Evolutionary conservation across 1,284 basidiomycete species (phyloP), one percentile per base, ranked within the genome.

Genomic region (Apiotrichum porosum): DNA sequence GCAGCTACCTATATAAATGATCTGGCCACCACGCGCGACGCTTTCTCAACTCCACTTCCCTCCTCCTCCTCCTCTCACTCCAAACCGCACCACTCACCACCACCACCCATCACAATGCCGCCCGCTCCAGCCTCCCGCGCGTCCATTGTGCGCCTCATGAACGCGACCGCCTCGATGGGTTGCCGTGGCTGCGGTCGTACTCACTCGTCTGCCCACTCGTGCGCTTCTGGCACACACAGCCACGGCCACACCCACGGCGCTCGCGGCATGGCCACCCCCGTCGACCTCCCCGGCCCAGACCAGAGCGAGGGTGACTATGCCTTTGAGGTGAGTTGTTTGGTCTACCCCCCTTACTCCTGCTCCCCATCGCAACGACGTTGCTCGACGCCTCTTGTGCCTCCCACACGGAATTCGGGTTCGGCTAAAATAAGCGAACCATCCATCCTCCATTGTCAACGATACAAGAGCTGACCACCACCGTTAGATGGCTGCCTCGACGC

Each of bases 401-500:
- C n/a, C n/a, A n/a, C n/a, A n/a, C n/a, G n/a, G n/a, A n/a, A n/a
- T n/a, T n/a, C n/a, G n/a, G n/a, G n/a, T n/a, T n/a, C n/a, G n/a
- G n/a, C n/a, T n/a, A n/a, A n/a, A 37, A 33, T 37, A 28, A 37
- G 31, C 46, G 32, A 22, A 41, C 15, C 3, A 30, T 3, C 21
- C 17, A 21, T 10, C n/a, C 14, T 21, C 40, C 31, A 30, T n/a
- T n/a, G n/a, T n/a, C n/a, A n/a, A n/a, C n/a, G n/a, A n/a, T n/a
- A n/a, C n/a, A n/a, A n/a, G n/a, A n/a, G n/a, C 49, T 54, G 39
- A 62, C 33, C 45, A n/a, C 6, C 32, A 21, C 6, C 12, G 15
- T 17, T 60, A 90, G 87, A 84, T 97, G 51, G 88, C 92, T 12
- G 92, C 93, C 1, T 85, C 87, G 42, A 93, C 92, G 68, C 75